Conservation (phyloP, 495 filamentous ascomycete species). For the Penicillium pulvis region DNA sequence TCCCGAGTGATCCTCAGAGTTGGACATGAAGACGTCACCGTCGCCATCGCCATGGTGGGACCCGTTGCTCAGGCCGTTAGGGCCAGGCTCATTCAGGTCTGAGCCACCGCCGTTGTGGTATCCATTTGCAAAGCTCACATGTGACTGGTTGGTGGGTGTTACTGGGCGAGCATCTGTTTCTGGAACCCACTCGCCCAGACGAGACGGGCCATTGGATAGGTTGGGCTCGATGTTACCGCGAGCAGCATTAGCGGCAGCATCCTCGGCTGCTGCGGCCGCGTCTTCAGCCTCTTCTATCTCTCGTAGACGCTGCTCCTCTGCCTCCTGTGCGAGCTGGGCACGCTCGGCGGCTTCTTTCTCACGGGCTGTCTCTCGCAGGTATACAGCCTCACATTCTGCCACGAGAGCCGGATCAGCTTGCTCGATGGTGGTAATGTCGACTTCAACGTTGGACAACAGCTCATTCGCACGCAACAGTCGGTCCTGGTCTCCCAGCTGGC, state of each 20-base stretch:
- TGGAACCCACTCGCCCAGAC: constrained; percentile 60
- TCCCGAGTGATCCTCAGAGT: constrained; percentile 46
- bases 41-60: constrained; percentile 55
- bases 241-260: constrained; percentile 48
- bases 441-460: constrained; percentile 85
- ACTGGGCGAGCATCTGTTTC: constrained; percentile 44
- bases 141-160: constrained; percentile 51
- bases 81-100: constrained; percentile 45
- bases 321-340: constrained; percentile 54
- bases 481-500: constrained; percentile 72
- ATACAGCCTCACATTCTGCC: constrained; percentile 71
- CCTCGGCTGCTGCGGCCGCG: constrained; percentile 21
- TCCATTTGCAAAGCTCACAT: constrained; percentile 55
- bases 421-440: constrained; percentile 76
- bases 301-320: constrained; percentile 23
- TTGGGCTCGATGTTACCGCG: constrained; percentile 46
- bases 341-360: constrained; percentile 66
- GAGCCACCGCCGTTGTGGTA: constrained; percentile 48
- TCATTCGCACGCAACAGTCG: constrained; percentile 83
- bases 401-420: constrained; percentile 62
- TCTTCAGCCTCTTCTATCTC: constrained; percentile 21
- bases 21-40: constrained; percentile 56
- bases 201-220: constrained; percentile 58
- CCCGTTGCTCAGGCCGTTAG: constrained; percentile 65
- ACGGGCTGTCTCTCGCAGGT: constrained; percentile 71